phyloP scores from a whole-genome alignment of 352 stramenopile species.

The Phytopythium oedochilum region DNA sequence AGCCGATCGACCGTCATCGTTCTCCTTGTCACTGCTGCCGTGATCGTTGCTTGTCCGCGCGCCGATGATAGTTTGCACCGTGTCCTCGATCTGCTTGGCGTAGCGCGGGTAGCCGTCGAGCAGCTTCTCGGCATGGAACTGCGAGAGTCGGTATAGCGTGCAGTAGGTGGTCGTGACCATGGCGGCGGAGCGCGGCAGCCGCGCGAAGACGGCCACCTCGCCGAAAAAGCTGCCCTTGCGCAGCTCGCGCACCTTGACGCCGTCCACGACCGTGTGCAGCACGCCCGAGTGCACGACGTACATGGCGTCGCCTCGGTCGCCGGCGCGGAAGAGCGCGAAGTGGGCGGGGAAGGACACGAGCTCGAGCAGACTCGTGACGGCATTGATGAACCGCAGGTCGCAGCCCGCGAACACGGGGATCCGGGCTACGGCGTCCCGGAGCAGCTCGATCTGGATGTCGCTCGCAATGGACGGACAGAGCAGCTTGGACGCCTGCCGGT shows the following conservation, averaged over 20 bases:
- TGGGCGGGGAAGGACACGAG: constrained; percentile 54
- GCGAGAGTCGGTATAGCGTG: constrained; percentile 63
- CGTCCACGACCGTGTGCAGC: constrained; percentile 48
- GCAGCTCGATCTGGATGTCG: constrained; percentile 67
- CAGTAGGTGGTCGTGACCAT: constrained; percentile 60
- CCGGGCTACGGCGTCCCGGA: constrained; percentile 37
- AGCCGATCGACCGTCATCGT: background rate
- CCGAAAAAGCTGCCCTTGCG: constrained; percentile 65
- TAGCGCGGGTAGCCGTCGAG: constrained; percentile 48
- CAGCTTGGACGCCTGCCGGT: constrained; percentile 60
- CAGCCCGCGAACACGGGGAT: constrained; percentile 63
- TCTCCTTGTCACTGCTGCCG: too few species aligned
- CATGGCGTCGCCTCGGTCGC: constrained; percentile 64
- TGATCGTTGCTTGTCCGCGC: background rate
- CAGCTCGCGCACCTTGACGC: constrained; percentile 59
- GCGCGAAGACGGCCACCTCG: constrained; percentile 67
- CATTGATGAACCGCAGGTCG: constrained; percentile 45
- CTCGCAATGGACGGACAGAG: constrained; percentile 67
- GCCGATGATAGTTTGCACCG: constrained; percentile 4
- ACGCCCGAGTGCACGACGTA: constrained; percentile 79
- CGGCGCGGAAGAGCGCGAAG: constrained; percentile 41
- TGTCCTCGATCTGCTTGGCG: constrained; percentile 8
- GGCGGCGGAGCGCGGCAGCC: constrained; percentile 40
- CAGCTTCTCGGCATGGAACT: constrained; percentile 51
- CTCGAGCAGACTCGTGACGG: constrained; percentile 62